These are phyloP conservation scores for Wickerhamiella australiensis DNA, from an alignment of 805 yeast species.

Conservation along the genomic window DNA sequence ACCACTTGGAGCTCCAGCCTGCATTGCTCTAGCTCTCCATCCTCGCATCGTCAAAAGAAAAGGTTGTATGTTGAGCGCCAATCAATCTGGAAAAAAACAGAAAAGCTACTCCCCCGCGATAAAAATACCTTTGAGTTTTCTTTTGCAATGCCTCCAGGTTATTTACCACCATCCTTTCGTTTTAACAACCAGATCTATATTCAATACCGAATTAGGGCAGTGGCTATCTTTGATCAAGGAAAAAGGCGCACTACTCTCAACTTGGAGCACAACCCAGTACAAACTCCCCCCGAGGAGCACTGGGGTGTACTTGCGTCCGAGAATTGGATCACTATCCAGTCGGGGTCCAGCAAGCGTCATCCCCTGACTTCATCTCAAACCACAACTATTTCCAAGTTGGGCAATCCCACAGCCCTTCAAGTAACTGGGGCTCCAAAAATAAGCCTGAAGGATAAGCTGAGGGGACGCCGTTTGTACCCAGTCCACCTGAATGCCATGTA, in stretches of 20 bases:
- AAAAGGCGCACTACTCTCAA: background rate
- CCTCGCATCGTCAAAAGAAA: background rate
- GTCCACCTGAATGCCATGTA: constrained; percentile 5
- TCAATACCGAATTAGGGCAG: background rate
- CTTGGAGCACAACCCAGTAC: constrained; percentile 8
- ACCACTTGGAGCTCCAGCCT: background rate
- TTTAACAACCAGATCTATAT: constrained; percentile 3
- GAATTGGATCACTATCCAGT: constrained; percentile 3
- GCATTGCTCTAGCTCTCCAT: background rate
- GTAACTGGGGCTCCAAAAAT: background rate
- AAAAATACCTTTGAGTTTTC: background rate
- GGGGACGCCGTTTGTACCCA: constrained; percentile 1
- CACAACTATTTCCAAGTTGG: background rate
- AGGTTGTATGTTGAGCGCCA: constrained; percentile 9
- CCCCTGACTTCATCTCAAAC: background rate
- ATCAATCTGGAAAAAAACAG: background rate
- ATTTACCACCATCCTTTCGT: constrained; percentile 5
- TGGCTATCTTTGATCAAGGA: background rate
- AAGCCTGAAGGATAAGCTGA: background rate
- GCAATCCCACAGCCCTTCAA: background rate
- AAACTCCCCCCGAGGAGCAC: constrained; percentile 8
- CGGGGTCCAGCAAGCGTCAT: background rate
- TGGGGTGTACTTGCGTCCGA: constrained; percentile 1
- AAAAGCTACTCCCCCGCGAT: background rate
- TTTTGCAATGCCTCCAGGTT: constrained; percentile 8